A percentile compares a stretch with the other conserved stretches of the same genome.
phyloP scores from a whole-genome alignment of 176 grass and related monocot genomes.

The Aechmea fasciata region DNA sequence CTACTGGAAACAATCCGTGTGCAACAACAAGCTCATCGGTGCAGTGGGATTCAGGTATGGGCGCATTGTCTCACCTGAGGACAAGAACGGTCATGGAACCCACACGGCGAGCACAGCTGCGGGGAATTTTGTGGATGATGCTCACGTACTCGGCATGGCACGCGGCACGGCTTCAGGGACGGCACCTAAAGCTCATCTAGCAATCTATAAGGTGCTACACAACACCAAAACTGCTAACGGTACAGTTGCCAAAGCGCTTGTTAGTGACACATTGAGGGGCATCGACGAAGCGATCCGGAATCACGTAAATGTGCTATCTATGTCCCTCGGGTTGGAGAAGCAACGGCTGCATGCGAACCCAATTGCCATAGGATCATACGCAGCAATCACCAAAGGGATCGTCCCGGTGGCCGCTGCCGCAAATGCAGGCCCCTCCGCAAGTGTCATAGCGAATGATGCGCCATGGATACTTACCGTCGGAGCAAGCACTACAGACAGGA shows the following conservation, averaged over 20 bases:
- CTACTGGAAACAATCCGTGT: constrained; percentile 44
- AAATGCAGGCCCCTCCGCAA: constrained; percentile 35
- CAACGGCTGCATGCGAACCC: not conserved
- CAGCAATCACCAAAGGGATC: constrained; percentile 20
- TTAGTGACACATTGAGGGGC: constrained; percentile 40
- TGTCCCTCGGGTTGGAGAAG: constrained; percentile 32
- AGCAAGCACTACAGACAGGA: constrained; percentile 56
- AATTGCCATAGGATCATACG: not conserved
- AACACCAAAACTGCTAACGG: too few relatives aligned
- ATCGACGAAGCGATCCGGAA: constrained; percentile 65
- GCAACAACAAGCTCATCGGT: constrained; percentile 83
- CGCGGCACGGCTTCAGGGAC: constrained; percentile 43
- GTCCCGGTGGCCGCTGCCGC: constrained; percentile 43
- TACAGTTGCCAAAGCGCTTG: too few relatives aligned
- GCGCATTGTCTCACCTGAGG: constrained; percentile 27
- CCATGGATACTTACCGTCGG: constrained; percentile 84
- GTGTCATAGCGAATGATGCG: constrained; percentile 50
- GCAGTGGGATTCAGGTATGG: constrained; percentile 8
- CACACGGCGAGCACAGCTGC: constrained; percentile 57
- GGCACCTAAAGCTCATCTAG: constrained; percentile 56
- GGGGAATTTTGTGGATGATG: constrained; percentile 36
- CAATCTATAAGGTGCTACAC: not conserved
- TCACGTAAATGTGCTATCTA: constrained; percentile 69
- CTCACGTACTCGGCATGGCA: constrained; percentile 31
- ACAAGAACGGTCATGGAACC: constrained; percentile 36